Evolutionary conservation across 805 yeast species (phyloP), one percentile per base, ranked within the genome.

Genomic region (Scheffersomyces stipitis): DNA sequence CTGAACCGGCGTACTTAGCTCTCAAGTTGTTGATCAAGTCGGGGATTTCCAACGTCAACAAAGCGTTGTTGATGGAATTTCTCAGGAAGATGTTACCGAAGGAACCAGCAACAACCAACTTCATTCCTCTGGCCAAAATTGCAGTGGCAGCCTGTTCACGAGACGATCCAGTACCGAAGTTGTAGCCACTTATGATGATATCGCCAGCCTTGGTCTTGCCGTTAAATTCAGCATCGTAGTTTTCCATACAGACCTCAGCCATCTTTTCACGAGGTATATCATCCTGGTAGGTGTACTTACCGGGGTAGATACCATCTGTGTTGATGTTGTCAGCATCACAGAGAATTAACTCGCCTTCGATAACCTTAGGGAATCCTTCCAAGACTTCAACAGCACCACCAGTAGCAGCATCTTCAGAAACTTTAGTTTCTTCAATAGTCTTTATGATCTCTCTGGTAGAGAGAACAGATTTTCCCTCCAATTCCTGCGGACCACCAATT

Each of bases 131-230:
- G 28, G 99, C 98, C 48, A 93, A 73, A 41, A 93, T 84, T 15
- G 95, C 90, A n/a, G 99, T 93, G 23, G 99, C 99, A 3, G 99
- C 99, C 69, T 93, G 99, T 62, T 93, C 99, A 68, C 99, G 81
- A 17, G 96, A 88, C 6, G 97, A 90, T 31, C 99, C 99, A 8
- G 99, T 93, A 51, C 99, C 99, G 60, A 93, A 93, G 62, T 93
- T 93, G 73, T 70, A 93, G 13, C 99, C 99, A 38, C 90, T 80
- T 31, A 93, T 78, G 38, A 93, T 78, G 50, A 93, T 89, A 62
- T 93, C 99, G 33, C 91, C 88, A 3, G 96, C 77, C 44, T 80
- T 71, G 20, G 95, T 86, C 71, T 88, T 90, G 20, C 65, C 45
- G 40, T 85, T 82, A 63, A 93, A 93, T 48, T 90, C 96, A 10